A percentile compares a stretch with the other conserved stretches of the same genome.
These are phyloP conservation scores for Mycosphaerella sp. DNA, from an alignment of 2,329 filamentous ascomycete species.

Conservation along the genomic window DNA sequence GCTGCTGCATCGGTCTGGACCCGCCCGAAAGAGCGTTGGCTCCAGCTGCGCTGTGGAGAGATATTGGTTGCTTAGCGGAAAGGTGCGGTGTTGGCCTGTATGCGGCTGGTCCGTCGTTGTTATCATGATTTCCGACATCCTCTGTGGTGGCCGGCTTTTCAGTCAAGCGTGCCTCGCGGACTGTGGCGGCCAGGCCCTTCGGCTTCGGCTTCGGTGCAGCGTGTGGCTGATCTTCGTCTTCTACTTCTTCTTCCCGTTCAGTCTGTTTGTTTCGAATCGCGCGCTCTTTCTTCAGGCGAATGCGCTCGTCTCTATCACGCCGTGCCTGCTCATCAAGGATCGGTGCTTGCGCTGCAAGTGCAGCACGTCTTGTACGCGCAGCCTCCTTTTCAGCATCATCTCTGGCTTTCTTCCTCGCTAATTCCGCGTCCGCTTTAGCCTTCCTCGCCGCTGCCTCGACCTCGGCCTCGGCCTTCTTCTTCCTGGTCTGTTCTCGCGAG, in stretches of 20 bases:
- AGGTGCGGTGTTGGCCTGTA: background rate
- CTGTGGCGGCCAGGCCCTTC: background rate
- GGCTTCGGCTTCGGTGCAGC: background rate
- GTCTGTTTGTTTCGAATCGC: slow-evolving; percentile 10
- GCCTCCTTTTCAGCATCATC: background rate
- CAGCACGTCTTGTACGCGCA: slow-evolving; percentile 1
- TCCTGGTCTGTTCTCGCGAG: background rate
- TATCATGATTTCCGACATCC: background rate
- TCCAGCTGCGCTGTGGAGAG: slow-evolving; percentile 13
- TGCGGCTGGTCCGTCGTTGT: background rate
- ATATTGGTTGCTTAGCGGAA: background rate
- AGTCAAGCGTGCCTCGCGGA: background rate
- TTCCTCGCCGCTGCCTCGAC: background rate
- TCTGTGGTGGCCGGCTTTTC: background rate
- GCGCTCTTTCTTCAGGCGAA: slow-evolving; percentile 10
- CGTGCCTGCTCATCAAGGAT: slow-evolving; percentile 3
- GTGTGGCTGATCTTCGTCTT: background rate
- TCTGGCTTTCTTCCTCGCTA: background rate
- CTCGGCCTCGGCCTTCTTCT: slow-evolving; percentile 2
- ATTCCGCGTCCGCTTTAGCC: background rate
- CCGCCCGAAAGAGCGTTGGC: background rate
- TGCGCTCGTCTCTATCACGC: slow-evolving; percentile 8
- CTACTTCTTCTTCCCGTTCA: slow-evolving; percentile 4
- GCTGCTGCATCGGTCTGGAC: background rate
- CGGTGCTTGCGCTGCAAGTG: background rate